Conservation (phyloP, 306 rosid genomes). For the Herpetospermum pedunculosum region DNA sequence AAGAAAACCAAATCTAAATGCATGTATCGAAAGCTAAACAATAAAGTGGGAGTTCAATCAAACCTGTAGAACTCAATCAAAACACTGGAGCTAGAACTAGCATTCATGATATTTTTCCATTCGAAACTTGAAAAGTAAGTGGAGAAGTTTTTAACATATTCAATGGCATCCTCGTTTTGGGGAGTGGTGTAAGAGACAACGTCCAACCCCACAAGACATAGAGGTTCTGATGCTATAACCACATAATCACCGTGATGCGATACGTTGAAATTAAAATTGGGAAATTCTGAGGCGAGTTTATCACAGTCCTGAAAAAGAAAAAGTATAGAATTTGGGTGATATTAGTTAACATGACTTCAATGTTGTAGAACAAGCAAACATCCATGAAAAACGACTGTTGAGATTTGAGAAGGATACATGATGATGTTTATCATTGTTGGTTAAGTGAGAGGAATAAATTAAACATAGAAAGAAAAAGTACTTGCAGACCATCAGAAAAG, state of each 20-base stretch:
- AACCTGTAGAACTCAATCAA: conserved; percentile 70
- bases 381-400: neutral
- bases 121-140: conserved; percentile 67
- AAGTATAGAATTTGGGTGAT: neutral
- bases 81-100: conserved; percentile 40
- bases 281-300: conserved; percentile 23
- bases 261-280: conserved; percentile 79
- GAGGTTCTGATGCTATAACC: conserved; percentile 81
- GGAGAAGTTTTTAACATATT: conserved; percentile 44
- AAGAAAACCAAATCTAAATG: conserved; percentile 3
- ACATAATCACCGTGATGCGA: conserved; percentile 94
- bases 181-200: conserved; percentile 53
- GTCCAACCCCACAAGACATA: conserved; percentile 81
- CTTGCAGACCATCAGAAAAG: neutral
- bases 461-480: neutral
- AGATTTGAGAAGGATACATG: neutral
- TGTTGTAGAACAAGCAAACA: neutral
- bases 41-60: neutral
- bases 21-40: neutral
- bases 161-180: conserved; percentile 33
- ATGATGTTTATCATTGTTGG: neutral
- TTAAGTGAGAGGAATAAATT: neutral
- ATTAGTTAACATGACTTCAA: neutral
- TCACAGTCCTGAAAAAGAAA: conserved; percentile 37
- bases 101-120: conserved; percentile 53